Conservation (phyloP, 2,329 filamentous ascomycete species). For the Aspergillus sp. region DNA sequence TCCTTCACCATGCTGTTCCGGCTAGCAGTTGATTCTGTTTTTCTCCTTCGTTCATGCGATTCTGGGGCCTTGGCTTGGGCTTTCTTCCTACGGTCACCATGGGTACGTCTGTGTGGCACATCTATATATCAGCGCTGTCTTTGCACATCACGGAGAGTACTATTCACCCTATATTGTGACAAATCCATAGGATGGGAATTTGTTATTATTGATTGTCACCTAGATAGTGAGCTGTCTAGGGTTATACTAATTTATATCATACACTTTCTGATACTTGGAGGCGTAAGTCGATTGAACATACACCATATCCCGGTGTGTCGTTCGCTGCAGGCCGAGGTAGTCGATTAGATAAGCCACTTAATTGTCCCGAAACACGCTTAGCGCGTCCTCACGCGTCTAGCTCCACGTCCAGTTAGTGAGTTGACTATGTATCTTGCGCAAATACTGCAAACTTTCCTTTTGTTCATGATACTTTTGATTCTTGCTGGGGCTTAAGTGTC, state of each 20-base stretch:
- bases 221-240: neutral
- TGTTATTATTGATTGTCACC: neutral
- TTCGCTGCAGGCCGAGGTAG: neutral
- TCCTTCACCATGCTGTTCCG: neutral
- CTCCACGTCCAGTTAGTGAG: constrained; percentile 15
- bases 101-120: neutral
- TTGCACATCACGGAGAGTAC: neutral
- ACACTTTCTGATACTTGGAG: neutral
- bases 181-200: neutral
- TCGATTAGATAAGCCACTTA: constrained; percentile 19
- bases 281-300: neutral
- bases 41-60: neutral
- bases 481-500: neutral
- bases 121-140: neutral
- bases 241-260: neutral
- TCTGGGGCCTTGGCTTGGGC: neutral
- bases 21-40: neutral
- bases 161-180: neutral
- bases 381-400: constrained; percentile 37
- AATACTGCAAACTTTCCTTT: neutral
- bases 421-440: neutral
- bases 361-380: constrained; percentile 7
- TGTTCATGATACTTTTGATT: neutral
- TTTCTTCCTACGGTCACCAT: neutral
- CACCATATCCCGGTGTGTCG: no score